phyloP scores from a whole-genome alignment of 192 early-diverging fungal species.

The Mortierella claussenii region DNA sequence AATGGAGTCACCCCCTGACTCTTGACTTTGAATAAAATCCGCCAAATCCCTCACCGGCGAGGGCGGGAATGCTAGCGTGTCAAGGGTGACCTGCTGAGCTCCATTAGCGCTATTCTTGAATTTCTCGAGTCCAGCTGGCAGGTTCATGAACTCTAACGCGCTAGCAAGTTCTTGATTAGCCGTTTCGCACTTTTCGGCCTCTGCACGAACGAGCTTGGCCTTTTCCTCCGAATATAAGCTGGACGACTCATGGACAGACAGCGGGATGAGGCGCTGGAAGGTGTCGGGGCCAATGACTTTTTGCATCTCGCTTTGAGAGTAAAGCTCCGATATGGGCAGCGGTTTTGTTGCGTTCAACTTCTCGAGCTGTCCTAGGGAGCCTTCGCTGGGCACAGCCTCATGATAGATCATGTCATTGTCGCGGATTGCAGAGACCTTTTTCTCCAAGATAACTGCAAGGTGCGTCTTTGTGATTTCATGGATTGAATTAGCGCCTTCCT shows the following conservation, averaged over 20 bases:
- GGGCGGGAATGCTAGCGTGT: slow-evolving; percentile 68
- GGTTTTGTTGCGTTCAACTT: slow-evolving; percentile 87
- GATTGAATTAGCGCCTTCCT: slow-evolving; percentile 75
- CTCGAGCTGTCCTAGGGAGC: slow-evolving; percentile 83
- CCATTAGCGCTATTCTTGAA: slow-evolving; percentile 71
- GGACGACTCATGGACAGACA: slow-evolving; percentile 93
- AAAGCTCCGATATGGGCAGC: slow-evolving; percentile 78
- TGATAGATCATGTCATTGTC: slow-evolving; percentile 99
- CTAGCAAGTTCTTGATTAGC: slow-evolving; percentile 88
- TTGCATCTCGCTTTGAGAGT: slow-evolving; percentile 77
- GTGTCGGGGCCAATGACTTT: slow-evolving; percentile 93
- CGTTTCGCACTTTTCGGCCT: slow-evolving; percentile 80
- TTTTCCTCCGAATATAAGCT: slow-evolving; percentile 97
- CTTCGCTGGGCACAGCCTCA: slow-evolving; percentile 82
- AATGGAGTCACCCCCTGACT: slow-evolving; percentile 59
- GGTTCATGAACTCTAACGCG: slow-evolving; percentile 87
- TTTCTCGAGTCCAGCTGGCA: slow-evolving; percentile 80
- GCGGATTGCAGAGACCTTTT: slow-evolving; percentile 71
- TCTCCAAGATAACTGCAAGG: slow-evolving; percentile 73
- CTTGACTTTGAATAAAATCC: slow-evolving; percentile 66
- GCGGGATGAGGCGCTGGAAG: slow-evolving; percentile 87
- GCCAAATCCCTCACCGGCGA: slow-evolving; percentile 71
- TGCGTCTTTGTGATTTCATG: slow-evolving; percentile 79
- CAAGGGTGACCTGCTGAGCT: slow-evolving; percentile 43
- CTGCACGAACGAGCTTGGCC: slow-evolving; percentile 88